Evolutionary conservation across 805 yeast species (phyloP).

Genomic region (Barnettozyma siamensis): DNA sequence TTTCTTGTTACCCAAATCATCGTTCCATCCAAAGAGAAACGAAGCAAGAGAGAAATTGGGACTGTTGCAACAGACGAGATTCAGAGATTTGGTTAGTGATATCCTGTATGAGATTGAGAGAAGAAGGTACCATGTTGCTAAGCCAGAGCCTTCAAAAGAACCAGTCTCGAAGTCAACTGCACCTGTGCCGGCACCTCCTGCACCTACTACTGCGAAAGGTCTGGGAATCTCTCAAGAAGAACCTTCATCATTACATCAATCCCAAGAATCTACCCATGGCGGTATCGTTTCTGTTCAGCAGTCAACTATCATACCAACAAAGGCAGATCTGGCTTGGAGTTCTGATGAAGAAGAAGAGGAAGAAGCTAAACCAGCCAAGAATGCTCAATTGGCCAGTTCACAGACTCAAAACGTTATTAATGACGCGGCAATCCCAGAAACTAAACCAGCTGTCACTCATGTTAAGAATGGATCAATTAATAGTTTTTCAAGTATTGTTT

Average conservation of each 20-base stretch:
- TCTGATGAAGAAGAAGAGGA: constrained; percentile 71
- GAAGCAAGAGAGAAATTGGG: constrained; percentile 92
- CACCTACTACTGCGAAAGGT: too few species aligned
- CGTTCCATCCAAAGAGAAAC: constrained; percentile 89
- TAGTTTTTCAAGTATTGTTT: constrained; percentile 1
- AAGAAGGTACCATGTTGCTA: constrained; percentile 45
- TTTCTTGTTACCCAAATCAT: constrained; percentile 59
- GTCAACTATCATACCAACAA: constrained; percentile 74
- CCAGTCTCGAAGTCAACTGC: not conserved
- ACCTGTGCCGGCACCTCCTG: too few species aligned
- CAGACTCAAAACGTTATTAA: not conserved
- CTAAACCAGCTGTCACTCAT: not conserved
- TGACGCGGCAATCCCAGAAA: not conserved
- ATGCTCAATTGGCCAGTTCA: not conserved
- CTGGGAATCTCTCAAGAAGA: constrained; percentile 2
- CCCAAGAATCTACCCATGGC: constrained; percentile 1
- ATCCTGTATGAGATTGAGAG: constrained; percentile 83
- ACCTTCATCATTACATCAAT: not conserved
- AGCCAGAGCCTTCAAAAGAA: constrained; percentile 2
- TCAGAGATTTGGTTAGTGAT: constrained; percentile 87
- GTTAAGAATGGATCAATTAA: constrained; percentile 4
- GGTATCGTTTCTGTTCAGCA: constrained; percentile 44
- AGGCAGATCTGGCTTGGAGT: constrained; percentile 83
- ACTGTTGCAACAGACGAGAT: constrained; percentile 72
- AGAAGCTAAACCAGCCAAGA: not conserved